A percentile compares a stretch with the other conserved stretches of the same genome.
These are phyloP conservation scores for Eucalyptus cloeziana DNA, from an alignment of 345 rosid genomes.

Conservation along the genomic window DNA sequence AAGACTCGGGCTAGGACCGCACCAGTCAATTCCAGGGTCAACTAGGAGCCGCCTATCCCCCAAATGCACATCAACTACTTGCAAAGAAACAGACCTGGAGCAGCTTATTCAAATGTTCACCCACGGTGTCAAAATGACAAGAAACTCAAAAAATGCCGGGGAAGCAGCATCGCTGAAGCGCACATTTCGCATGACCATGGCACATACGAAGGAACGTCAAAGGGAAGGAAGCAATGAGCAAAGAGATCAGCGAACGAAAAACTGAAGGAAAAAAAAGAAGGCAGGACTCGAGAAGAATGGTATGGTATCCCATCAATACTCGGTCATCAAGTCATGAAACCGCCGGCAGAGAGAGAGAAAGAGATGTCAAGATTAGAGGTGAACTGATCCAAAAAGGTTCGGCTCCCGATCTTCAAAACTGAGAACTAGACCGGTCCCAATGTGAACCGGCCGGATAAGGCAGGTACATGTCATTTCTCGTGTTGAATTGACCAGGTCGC, in stretches of 20 bases:
- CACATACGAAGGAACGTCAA: not conserved
- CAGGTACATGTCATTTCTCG: rapidly evolving
- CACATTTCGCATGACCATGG: not conserved
- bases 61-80: not conserved
- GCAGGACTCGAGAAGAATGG: not conserved
- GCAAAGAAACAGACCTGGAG: not conserved
- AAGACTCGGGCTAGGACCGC: not conserved
- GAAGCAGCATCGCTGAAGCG: not conserved
- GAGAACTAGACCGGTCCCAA: not conserved
- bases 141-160: not conserved
- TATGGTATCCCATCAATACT: not conserved
- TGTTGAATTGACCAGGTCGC: not conserved
- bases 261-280: not conserved
- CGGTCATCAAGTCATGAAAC: not conserved
- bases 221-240: not conserved
- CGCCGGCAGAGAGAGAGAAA: not conserved
- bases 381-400: rapidly evolving
- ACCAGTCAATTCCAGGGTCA: not conserved
- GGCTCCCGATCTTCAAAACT: rapidly evolving
- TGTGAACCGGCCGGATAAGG: not conserved
- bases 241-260: not conserved
- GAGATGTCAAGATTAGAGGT: not conserved
- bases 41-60: not conserved
- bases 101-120: not conserved
- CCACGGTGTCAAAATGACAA: not conserved